These are phyloP conservation scores for Bipolaris cookei DNA, from an alignment of 2,329 filamentous ascomycete genomes.

Conservation along the genomic window DNA sequence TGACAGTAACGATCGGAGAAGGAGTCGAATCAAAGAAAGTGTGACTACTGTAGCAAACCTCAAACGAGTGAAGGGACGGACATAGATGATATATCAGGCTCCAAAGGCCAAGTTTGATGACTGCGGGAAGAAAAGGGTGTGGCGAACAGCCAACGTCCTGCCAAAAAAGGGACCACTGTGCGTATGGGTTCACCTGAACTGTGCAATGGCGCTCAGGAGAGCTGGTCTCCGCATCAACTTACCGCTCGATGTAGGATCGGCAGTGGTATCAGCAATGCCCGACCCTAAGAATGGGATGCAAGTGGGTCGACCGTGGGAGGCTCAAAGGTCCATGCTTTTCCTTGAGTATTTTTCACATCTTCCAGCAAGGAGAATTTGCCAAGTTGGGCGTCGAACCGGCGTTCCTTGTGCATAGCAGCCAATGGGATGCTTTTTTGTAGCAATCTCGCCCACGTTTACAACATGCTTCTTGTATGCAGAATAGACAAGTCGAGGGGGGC, in stretches of 20 bases:
- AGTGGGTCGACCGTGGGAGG: slow-evolving; percentile 9
- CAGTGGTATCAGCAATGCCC: slow-evolving; percentile 13
- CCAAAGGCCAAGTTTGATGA: slow-evolving; percentile 1
- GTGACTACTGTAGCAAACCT: slow-evolving; percentile 21
- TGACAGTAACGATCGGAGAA: slow-evolving; percentile 10
- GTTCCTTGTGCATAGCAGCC: slow-evolving; percentile 2
- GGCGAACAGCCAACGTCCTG: background rate
- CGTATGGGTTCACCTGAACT: slow-evolving; percentile 10
- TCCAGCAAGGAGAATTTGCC: slow-evolving; percentile 8
- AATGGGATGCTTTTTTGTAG: slow-evolving; percentile 11
- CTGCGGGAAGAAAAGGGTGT: slow-evolving; percentile 6
- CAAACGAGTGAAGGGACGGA: slow-evolving; percentile 6
- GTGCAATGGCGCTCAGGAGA: slow-evolving; percentile 7
- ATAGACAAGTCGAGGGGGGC: background rate
- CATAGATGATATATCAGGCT: slow-evolving; percentile 12
- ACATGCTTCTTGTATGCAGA: slow-evolving; percentile 3
- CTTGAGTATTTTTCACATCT: background rate
- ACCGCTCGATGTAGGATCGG: slow-evolving; percentile 12
- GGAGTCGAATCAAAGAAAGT: slow-evolving; percentile 36
- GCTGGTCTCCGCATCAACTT: slow-evolving; percentile 6
- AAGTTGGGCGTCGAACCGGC: slow-evolving; percentile 5
- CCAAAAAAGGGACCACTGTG: slow-evolving; percentile 7
- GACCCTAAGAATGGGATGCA: slow-evolving; percentile 3
- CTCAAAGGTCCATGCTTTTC: slow-evolving; percentile 11
- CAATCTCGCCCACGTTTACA: slow-evolving; percentile 2